Conservation (phyloP, 805 yeast species). For the Zygosaccharomyces bailii region DNA sequence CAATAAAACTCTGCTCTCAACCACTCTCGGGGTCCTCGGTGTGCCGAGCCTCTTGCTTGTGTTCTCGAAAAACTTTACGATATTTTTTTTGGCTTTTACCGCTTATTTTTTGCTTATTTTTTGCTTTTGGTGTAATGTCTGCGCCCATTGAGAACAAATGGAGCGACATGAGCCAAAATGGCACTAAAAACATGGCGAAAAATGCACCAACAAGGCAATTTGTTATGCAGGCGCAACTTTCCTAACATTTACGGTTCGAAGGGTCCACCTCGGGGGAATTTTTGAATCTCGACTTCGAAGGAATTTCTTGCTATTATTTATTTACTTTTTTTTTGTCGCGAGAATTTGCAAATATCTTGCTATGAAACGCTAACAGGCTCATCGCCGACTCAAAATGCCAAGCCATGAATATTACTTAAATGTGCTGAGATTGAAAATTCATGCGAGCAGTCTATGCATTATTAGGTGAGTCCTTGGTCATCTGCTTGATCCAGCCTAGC, state of each 20-base stretch:
- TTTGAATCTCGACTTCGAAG: background rate
- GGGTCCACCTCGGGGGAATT: background rate
- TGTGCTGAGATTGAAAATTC: background rate
- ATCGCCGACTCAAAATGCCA: background rate
- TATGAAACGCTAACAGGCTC: background rate
- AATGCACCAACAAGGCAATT: background rate
- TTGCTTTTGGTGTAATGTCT: background rate
- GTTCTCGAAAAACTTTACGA: background rate
- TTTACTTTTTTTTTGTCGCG: constrained; percentile 1
- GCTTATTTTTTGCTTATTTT: background rate
- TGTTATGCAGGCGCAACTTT: background rate
- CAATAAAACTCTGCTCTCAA: background rate
- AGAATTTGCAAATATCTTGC: background rate
- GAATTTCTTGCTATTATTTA: background rate
- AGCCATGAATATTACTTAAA: background rate
- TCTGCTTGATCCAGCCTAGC: constrained; percentile 24
- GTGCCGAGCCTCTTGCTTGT: background rate
- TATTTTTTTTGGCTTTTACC: background rate
- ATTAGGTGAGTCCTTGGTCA: constrained; percentile 10
- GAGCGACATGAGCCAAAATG: background rate
- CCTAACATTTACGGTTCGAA: background rate
- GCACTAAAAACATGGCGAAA: background rate
- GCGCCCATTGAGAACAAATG: constrained; percentile 1
- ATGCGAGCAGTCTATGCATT: too few species aligned
- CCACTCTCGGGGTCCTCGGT: background rate